phyloP scores from a whole-genome alignment of 2,329 filamentous ascomycete genomes.

The Penicillium thymicola region DNA sequence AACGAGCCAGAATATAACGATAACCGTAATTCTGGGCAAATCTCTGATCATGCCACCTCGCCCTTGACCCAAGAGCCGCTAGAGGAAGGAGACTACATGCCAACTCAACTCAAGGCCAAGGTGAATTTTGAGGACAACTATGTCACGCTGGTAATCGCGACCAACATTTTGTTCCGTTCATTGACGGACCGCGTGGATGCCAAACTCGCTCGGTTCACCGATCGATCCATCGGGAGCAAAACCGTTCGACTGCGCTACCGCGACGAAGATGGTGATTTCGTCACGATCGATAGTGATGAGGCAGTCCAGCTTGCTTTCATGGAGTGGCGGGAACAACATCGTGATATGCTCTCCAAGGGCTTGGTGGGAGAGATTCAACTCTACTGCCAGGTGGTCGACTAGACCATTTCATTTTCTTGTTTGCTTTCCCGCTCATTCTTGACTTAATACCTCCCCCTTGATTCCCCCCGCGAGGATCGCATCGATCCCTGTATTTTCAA shows the following conservation, averaged over 20 bases:
- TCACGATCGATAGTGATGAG: constrained; percentile 92
- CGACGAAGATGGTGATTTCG: constrained; percentile 88
- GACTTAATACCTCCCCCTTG: constrained; percentile 8
- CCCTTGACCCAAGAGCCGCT: constrained; percentile 32
- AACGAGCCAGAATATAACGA: constrained; percentile 41
- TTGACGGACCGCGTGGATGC: constrained; percentile 94
- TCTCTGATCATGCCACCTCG: constrained; percentile 33
- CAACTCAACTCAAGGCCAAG: constrained; percentile 88
- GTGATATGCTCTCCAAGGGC: constrained; percentile 58
- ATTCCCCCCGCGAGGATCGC: constrained; percentile 3
- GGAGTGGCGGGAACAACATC: constrained; percentile 80
- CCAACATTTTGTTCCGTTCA: constrained; percentile 91
- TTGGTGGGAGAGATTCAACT: constrained; percentile 87
- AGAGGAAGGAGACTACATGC: constrained; percentile 45
- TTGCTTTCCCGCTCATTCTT: constrained; percentile 8
- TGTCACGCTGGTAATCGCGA: constrained; percentile 91
- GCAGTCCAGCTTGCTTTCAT: constrained; percentile 95
- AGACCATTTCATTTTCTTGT: constrained; percentile 11
- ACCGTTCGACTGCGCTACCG: constrained; percentile 84
- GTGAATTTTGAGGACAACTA: constrained; percentile 91
- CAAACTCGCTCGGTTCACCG: constrained; percentile 83
- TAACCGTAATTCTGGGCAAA: constrained; percentile 25
- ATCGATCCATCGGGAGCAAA: constrained; percentile 75
- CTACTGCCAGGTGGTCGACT: constrained; percentile 64
- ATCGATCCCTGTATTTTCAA: constrained; percentile 9